Evolutionary conservation across 768 basidiomycete genomes (phyloP), one percentile per base, ranked within the genome.

Genomic region (Suillus bovinus): DNA sequence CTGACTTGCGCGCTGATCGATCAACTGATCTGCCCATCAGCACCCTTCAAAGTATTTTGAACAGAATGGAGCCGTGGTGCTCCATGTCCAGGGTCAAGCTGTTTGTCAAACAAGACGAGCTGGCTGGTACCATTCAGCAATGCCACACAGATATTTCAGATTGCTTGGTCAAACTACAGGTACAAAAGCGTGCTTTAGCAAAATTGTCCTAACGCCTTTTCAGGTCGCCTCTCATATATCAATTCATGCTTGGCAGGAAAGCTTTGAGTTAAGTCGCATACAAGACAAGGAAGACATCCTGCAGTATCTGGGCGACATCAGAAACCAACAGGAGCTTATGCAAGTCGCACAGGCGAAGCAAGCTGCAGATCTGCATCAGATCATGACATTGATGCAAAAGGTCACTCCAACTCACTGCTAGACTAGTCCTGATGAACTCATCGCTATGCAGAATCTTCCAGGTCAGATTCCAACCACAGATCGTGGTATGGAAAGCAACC

Each of bases 301-400:
- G n/a, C 65, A 70, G 22, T 78, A 76, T 58, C 73, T 86, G 4
- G 77, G 80, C 33, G 78, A 80, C 55, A 78, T 85, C 54, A 68
- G 76, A 61, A 78, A 81, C 61, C 70, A 71, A 31, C 78, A 81
- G 61, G 70, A 68, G 0, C 70, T 82, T 52, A 71, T 76, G 8
- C 70, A 71, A 11, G 72, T 72, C 42, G 68, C 73, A 36, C 66
- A 79, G 36, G 63, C 69, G 56, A 76, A 76, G 41, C 73, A 76
- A 50, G 61, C 69, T n/a, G 71, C 71, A 22, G 74, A 79, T 63
- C 68, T 83, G 36, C 71, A 69, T 41, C 63, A 73, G 36, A 73
- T 86, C 54, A 84, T 85, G 83, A 56, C 59, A 11, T 65, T 84
- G 65, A 80, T 86, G 78, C 84, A 86, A 68, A 74, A 77, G 63